phyloP scores from a whole-genome alignment of 306 rosid species.

The Amphicarpaea edgeworthii region DNA sequence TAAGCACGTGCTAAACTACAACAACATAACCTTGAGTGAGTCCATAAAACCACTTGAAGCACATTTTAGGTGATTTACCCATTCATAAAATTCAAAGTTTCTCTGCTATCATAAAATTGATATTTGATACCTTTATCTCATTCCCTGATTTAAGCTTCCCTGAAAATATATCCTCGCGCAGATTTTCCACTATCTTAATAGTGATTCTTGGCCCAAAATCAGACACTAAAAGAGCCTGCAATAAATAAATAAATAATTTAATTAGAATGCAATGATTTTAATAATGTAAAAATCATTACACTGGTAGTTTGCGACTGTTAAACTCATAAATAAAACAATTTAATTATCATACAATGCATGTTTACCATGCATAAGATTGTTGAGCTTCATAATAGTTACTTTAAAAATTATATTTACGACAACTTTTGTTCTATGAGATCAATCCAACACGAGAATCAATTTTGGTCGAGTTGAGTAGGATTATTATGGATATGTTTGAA shows the following conservation, averaged over 20 bases:
- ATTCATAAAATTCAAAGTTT: background rate
- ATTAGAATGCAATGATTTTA: background rate
- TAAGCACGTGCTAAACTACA: constrained; percentile 28
- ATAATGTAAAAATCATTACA: background rate
- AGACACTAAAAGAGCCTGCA: constrained; percentile 84
- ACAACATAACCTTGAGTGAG: background rate
- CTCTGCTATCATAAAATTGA: background rate
- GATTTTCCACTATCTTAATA: constrained; percentile 81
- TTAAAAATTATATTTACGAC: background rate
- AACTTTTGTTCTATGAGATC: background rate
- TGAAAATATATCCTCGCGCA: constrained; percentile 80
- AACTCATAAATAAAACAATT: background rate
- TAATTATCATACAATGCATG: background rate
- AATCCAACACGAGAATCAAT: background rate
- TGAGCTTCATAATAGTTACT: background rate
- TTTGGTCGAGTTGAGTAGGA: background rate
- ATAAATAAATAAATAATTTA: background rate
- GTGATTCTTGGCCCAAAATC: constrained; percentile 95
- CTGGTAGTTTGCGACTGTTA: background rate
- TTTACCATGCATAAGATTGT: background rate
- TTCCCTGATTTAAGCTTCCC: constrained; percentile 95
- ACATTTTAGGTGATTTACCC: background rate
- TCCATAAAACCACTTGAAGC: background rate
- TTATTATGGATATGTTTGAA: no score
- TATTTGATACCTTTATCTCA: constrained; percentile 86